These are phyloP conservation scores for Neurospora sp. DNA, from an alignment of 495 filamentous ascomycete species.

Conservation along the genomic window DNA sequence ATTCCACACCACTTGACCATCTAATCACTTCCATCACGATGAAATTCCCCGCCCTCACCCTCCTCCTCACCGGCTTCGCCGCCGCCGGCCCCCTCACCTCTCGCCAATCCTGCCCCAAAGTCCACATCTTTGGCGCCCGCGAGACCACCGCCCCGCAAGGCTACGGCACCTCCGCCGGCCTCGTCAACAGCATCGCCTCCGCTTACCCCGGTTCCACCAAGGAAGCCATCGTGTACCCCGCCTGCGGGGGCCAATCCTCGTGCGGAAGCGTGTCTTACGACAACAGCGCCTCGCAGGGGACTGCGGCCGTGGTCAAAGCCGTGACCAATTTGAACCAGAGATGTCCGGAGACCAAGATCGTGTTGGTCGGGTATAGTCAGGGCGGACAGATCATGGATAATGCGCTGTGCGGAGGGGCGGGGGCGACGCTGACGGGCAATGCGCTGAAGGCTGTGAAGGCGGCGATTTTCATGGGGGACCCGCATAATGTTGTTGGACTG, in stretches of 20 bases:
- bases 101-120: conserved; percentile 35
- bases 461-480: conserved; percentile 55
- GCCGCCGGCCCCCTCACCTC: conserved; percentile 14
- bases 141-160: conserved; percentile 50
- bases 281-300: conserved; percentile 41
- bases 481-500: conserved; percentile 40
- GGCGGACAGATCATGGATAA: conserved; percentile 56
- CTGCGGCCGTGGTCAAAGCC: conserved; percentile 42
- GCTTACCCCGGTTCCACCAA: conserved; percentile 44
- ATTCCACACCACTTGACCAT: too few relatives aligned
- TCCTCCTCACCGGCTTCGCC: conserved; percentile 18
- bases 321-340: conserved; percentile 43
- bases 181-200: conserved; percentile 43
- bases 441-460: conserved; percentile 39
- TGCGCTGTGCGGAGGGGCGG: conserved; percentile 49
- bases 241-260: conserved; percentile 44
- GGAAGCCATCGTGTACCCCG: conserved; percentile 50
- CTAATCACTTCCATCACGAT: conserved; percentile 1
- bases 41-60: conserved; percentile 14
- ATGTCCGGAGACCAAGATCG: conserved; percentile 48
- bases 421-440: conserved; percentile 37
- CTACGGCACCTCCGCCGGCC: conserved; percentile 40
- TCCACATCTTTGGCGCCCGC: conserved; percentile 55
- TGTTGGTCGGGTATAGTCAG: conserved; percentile 54
- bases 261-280: conserved; percentile 45